Conservation (phyloP, 1,284 basidiomycete genomes). For the Waitea zeae region DNA sequence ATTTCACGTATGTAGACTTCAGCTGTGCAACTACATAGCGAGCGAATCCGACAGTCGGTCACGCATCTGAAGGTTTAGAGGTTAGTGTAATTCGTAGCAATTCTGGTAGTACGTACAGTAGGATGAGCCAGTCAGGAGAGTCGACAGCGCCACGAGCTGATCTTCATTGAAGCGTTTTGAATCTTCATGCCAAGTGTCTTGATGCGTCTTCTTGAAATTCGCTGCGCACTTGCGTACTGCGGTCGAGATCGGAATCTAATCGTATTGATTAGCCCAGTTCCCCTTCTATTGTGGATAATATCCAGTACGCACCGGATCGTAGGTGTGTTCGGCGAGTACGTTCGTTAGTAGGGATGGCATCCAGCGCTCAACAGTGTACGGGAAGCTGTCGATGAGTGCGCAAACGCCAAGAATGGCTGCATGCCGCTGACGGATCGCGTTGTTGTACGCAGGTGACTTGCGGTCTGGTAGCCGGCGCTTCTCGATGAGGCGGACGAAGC, state of each 20-base stretch:
- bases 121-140: constrained; percentile 54
- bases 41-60: background rate
- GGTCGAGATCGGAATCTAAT: constrained; percentile 60
- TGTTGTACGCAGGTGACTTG: constrained; percentile 37
- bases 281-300: constrained; percentile 10
- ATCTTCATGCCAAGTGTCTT: constrained; percentile 78
- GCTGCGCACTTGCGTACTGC: constrained; percentile 58
- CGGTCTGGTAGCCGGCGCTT: constrained; percentile 39
- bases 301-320: constrained; percentile 75
- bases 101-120: constrained; percentile 39
- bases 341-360: constrained; percentile 60
- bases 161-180: constrained; percentile 58
- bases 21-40: constrained; percentile 6
- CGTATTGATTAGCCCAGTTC: constrained; percentile 5
- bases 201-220: constrained; percentile 62
- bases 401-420: constrained; percentile 67
- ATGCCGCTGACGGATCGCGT: constrained; percentile 54
- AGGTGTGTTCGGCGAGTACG: constrained; percentile 63
- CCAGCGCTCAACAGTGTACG: constrained; percentile 77
- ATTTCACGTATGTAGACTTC: too few species aligned
- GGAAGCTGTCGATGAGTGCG: constrained; percentile 67
- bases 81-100: background rate
- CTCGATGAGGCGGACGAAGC: constrained; percentile 49
- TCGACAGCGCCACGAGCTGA: constrained; percentile 52
- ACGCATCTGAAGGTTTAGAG: too few species aligned